phyloP scores from a whole-genome alignment of 768 basidiomycete genomes.

The Amylocystis lapponica region DNA sequence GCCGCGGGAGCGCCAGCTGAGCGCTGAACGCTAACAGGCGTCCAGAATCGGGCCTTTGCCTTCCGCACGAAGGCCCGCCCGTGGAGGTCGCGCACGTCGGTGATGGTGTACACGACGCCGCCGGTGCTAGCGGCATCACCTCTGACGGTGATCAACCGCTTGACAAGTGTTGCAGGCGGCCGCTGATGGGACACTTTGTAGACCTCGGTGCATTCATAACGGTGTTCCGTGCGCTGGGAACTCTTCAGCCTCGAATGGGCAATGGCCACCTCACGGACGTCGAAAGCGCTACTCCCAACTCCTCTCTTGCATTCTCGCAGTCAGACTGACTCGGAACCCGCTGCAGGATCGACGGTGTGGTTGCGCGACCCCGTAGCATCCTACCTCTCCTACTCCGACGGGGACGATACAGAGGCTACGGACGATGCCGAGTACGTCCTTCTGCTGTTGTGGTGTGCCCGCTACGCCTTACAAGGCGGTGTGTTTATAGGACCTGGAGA shows the following conservation, averaged over 20 bases:
- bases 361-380: slow-evolving; percentile 49
- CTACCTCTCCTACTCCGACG: slow-evolving; percentile 44
- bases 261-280: slow-evolving; percentile 14
- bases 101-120: slow-evolving; percentile 97
- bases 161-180: too few relatives aligned
- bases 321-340: slow-evolving; percentile 34
- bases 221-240: slow-evolving; percentile 63
- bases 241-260: slow-evolving; percentile 43
- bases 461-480: too few relatives aligned
- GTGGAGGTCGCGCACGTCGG: slow-evolving; percentile 91
- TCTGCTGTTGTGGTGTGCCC: too few relatives aligned
- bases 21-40: too few relatives aligned
- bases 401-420: too few relatives aligned
- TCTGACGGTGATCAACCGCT: too few relatives aligned
- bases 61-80: slow-evolving; percentile 79
- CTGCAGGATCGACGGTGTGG: slow-evolving; percentile 59
- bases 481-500: slow-evolving; percentile 37
- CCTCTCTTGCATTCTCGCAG: slow-evolving; percentile 22
- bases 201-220: slow-evolving; percentile 69
- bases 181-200: too few relatives aligned
- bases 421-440: too few relatives aligned
- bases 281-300: slow-evolving; percentile 19
- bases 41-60: slow-evolving; percentile 78
- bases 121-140: too few relatives aligned
- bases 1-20: too few relatives aligned